Percentiles rank a stretch among this genome's conserved stretches.
phyloP scores from a whole-genome alignment of 352 stramenopile genomes.

The Phytopythium aichiense region DNA sequence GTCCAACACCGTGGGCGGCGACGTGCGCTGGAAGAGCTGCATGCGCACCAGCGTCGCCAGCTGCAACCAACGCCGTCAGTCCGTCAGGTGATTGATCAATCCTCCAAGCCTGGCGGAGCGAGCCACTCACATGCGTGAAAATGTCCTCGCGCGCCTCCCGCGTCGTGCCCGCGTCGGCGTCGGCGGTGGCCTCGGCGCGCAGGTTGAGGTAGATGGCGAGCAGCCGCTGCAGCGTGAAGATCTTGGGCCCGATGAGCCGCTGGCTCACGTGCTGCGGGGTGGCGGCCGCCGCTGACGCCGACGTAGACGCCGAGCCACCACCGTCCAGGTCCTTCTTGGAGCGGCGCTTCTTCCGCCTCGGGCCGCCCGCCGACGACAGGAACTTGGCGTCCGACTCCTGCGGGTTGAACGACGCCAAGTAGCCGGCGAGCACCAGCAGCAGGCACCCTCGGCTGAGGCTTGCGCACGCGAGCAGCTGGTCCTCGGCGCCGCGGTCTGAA shows the following conservation, averaged over 20 bases:
- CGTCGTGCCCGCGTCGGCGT: slow-evolving; percentile 5
- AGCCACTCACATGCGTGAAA: slow-evolving; percentile 57
- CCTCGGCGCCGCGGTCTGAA: slow-evolving; percentile 15
- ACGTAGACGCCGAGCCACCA: slow-evolving; percentile 13
- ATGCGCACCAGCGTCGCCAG: slow-evolving; percentile 72
- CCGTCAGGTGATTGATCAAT: not conserved
- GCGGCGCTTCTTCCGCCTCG: slow-evolving; percentile 44
- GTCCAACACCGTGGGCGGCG: slow-evolving; percentile 58
- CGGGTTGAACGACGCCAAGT: slow-evolving; percentile 77
- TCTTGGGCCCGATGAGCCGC: slow-evolving; percentile 61
- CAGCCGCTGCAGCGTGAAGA: slow-evolving; percentile 69
- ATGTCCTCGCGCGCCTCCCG: slow-evolving; percentile 51
- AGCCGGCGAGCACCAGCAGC: slow-evolving; percentile 66
- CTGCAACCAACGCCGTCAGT: slow-evolving; percentile 21
- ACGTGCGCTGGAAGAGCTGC: slow-evolving; percentile 74
- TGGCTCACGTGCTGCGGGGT: slow-evolving; percentile 46
- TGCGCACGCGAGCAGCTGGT: slow-evolving; percentile 48
- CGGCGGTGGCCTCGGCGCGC: slow-evolving; percentile 40
- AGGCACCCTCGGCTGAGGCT: slow-evolving; percentile 66
- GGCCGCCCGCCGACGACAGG: slow-evolving; percentile 52
- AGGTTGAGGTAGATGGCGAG: slow-evolving; percentile 78
- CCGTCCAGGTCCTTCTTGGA: slow-evolving; percentile 22
- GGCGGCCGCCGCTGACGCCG: slow-evolving; percentile 19
- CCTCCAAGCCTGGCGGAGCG: not conserved
- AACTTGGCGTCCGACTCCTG: slow-evolving; percentile 72